Evolutionary conservation across 768 basidiomycete genomes (phyloP), one percentile per base, ranked within the genome.

Genomic region (Tylopilus subfusipes): DNA sequence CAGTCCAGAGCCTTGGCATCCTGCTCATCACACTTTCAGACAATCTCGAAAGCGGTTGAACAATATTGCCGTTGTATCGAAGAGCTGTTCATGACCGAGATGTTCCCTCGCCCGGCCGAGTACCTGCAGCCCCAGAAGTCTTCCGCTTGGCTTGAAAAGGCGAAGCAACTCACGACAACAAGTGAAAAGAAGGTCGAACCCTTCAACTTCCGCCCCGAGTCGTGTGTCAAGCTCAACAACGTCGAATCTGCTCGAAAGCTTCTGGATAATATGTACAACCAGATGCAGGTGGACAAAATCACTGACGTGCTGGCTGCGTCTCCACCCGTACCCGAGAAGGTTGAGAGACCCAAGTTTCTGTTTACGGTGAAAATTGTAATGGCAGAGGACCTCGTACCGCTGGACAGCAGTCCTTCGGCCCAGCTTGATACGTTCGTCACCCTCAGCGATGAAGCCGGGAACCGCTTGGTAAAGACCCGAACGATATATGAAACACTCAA

Each of bases 221-320:
- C 93, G 0, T 98, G 95, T 65, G 91, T 99, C 68, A 98, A 98
- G 76, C 80, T 98, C 48, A 99, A 99, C 77, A 98, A 98, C 70
- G 85, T 98, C 58, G 94, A 95, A 62, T 88, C 92, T 12, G 93
- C 95, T 2, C 84, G 94, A 29, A 84, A 84, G 56, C 78, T 97
- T 44, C 79, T 99, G 56, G 97, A 99, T 69, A 91, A 89, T 57
- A 89, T 98, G 82, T 98, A 98, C 70, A 85, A 81, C 48, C 88
- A 93, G 63, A 85, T 97, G 78, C 81, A 94, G 53, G 93, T 87
- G 0, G 97, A 99, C 74, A 85, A 85, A 65, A 81, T 94, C 54
- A 81, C 87, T 3, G 84, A 86, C 25, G 76, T 83, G 25, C 65
- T 92, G 51, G 72, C 75, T 50, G 70, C 74, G 19, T 73, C 75